Evolutionary conservation across 441 rosid genomes (phyloP).

Genomic region (Manihot esculenta): DNA sequence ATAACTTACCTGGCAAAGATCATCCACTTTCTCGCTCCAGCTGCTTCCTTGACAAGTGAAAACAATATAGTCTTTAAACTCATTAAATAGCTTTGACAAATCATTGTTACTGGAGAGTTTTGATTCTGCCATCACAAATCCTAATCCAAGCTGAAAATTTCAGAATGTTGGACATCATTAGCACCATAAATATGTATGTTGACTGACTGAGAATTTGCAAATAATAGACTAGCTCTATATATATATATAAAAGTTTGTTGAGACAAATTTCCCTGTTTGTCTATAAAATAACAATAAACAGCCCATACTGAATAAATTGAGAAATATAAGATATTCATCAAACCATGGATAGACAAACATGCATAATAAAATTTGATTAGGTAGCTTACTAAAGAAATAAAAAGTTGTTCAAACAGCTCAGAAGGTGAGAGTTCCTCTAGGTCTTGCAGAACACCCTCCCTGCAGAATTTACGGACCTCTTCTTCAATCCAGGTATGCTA

Average conservation of each 20-base stretch:
- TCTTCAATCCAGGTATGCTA: constrained; percentile 19
- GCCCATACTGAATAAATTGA: neutral
- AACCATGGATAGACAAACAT: neutral
- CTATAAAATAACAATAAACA: neutral
- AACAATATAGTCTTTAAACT: constrained; percentile 77
- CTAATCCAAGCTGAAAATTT: constrained; percentile 62
- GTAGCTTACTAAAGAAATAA: constrained; percentile 72
- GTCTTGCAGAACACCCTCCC: constrained; percentile 80
- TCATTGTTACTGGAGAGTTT: constrained; percentile 47
- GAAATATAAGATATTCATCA: constrained; percentile 2
- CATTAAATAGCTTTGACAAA: constrained; percentile 68
- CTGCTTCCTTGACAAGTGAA: constrained; percentile 59
- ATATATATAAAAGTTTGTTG: too few relatives aligned
- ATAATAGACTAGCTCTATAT: neutral
- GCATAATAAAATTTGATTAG: neutral
- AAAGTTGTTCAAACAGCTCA: constrained; percentile 78
- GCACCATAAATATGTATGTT: constrained; percentile 12
- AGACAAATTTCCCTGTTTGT: neutral
- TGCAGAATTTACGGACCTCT: constrained; percentile 34
- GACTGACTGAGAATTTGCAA: neutral
- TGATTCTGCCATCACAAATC: constrained; percentile 67
- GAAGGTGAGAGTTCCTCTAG: constrained; percentile 73
- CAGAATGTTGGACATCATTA: constrained; percentile 23
- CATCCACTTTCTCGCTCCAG: constrained; percentile 71
- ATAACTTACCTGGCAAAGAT: constrained; percentile 74